Evolutionary conservation across 1,284 basidiomycete species (phyloP).

Genomic region (Phylloboletellus chloephorus): DNA sequence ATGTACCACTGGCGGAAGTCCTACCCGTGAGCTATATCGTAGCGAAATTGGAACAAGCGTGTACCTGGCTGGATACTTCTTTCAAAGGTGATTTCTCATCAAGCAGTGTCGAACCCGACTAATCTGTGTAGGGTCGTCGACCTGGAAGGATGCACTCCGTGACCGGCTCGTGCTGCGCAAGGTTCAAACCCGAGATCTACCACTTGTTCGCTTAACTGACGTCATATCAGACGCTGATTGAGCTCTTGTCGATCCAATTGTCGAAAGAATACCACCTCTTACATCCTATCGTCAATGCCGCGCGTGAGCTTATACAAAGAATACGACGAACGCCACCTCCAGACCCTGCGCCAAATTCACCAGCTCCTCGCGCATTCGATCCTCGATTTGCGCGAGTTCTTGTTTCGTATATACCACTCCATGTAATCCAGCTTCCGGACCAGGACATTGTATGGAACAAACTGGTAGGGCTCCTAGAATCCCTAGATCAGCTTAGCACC

Average conservation of each 20-base stretch:
- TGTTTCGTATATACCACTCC: constrained; percentile 70
- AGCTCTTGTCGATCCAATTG: constrained; percentile 41
- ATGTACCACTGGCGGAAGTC: constrained; percentile 70
- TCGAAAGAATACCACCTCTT: constrained; percentile 25
- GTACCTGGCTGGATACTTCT: constrained; percentile 46
- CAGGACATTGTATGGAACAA: constrained; percentile 50
- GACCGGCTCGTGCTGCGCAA: constrained; percentile 55
- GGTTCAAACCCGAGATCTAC: constrained; percentile 32
- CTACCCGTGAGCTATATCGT: constrained; percentile 58
- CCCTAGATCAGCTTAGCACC: constrained; percentile 49
- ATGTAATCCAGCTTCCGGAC: constrained; percentile 50
- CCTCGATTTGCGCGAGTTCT: constrained; percentile 64
- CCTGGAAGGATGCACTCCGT: constrained; percentile 47
- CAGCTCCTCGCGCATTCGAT: constrained; percentile 58
- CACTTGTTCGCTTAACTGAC: constrained; percentile 3
- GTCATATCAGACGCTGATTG: constrained; percentile 31
- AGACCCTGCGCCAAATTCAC: constrained; percentile 41
- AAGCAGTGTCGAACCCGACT: neutral
- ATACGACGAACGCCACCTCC: constrained; percentile 24
- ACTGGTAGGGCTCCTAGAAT: constrained; percentile 48
- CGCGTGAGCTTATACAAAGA: constrained; percentile 21
- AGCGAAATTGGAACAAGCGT: constrained; percentile 53
- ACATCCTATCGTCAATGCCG: constrained; percentile 15
- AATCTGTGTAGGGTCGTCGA: constrained; percentile 31
- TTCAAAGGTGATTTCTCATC: constrained; percentile 33